Evolutionary conservation across 345 rosid genomes (phyloP).

Genomic region (Erucastrum elatum): DNA sequence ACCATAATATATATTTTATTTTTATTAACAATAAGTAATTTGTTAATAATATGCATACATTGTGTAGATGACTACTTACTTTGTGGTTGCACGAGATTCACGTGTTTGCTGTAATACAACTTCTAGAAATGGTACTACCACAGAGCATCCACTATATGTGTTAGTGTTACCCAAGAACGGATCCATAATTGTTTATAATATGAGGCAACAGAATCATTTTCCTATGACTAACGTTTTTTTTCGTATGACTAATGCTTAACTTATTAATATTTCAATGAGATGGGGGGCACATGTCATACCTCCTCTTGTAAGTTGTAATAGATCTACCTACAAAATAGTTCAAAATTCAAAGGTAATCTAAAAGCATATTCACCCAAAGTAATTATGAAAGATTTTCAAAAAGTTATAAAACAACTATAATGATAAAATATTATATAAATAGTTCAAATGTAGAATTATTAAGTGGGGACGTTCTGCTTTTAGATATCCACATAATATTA

Average conservation of each 20-base stretch:
- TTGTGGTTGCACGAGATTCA: not conserved
- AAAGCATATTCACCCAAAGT: not conserved
- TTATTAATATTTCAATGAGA: not conserved
- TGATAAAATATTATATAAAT: not conserved
- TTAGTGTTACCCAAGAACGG: not conserved
- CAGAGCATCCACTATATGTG: not conserved
- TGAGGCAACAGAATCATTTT: too few species aligned
- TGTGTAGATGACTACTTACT: not conserved
- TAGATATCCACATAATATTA: not conserved
- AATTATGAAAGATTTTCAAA: not conserved
- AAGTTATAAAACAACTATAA: too few species aligned
- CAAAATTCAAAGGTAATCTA: not conserved
- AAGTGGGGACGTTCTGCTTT: not conserved
- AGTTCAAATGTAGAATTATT: not conserved
- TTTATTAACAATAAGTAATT: too few species aligned
- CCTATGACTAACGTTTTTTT: too few species aligned
- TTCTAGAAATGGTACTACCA: not conserved
- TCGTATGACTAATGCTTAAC: too few species aligned
- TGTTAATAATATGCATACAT: not conserved
- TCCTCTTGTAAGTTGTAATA: not conserved
- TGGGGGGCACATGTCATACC: not conserved
- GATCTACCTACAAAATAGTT: not conserved
- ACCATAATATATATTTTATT: too few species aligned
- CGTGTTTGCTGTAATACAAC: not conserved
- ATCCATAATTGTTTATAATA: not conserved